phyloP scores from a whole-genome alignment of 2,329 filamentous ascomycete species.

The Aplosporella prunicola region DNA sequence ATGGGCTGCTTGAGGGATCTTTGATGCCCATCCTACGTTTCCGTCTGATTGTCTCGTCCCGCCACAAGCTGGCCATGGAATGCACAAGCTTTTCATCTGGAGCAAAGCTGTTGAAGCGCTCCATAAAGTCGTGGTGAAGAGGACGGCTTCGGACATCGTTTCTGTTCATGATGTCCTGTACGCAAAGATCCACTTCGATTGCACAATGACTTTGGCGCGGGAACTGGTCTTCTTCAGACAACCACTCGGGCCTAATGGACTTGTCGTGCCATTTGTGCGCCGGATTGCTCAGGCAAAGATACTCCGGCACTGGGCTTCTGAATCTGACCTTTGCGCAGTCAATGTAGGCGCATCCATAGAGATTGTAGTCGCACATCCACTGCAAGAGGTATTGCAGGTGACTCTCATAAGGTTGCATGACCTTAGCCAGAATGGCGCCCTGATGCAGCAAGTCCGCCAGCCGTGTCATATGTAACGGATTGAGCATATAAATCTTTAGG shows the following conservation, averaged over 20 bases:
- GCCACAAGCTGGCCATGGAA: constrained; percentile 91
- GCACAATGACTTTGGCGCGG: constrained; percentile 79
- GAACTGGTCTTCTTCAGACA: constrained; percentile 55
- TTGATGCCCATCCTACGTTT: constrained; percentile 60
- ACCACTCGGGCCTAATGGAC: constrained; percentile 51
- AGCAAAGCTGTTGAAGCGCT: constrained; percentile 54
- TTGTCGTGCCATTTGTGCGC: constrained; percentile 71
- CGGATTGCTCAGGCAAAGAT: constrained; percentile 50
- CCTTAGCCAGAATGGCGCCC: constrained; percentile 73
- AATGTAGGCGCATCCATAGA: constrained; percentile 88
- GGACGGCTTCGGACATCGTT: constrained; percentile 62
- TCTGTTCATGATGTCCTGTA: constrained; percentile 80
- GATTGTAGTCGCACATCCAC: constrained; percentile 97
- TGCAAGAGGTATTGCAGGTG: constrained; percentile 88
- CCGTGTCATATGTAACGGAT: constrained; percentile 77
- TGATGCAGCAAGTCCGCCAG: constrained; percentile 79
- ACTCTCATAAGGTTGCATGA: constrained; percentile 86
- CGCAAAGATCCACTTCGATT: constrained; percentile 81
- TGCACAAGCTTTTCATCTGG: constrained; percentile 73
- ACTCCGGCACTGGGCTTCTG: constrained; percentile 63
- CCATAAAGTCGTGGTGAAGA: constrained; percentile 80
- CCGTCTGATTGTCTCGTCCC: constrained; percentile 72
- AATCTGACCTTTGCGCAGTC: constrained; percentile 63
- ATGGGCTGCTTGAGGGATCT: constrained; percentile 61
- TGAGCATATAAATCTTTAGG: constrained; percentile 90